phyloP scores from a whole-genome alignment of 2,329 filamentous ascomycete species.

The Colletotrichum tofieldiae region DNA sequence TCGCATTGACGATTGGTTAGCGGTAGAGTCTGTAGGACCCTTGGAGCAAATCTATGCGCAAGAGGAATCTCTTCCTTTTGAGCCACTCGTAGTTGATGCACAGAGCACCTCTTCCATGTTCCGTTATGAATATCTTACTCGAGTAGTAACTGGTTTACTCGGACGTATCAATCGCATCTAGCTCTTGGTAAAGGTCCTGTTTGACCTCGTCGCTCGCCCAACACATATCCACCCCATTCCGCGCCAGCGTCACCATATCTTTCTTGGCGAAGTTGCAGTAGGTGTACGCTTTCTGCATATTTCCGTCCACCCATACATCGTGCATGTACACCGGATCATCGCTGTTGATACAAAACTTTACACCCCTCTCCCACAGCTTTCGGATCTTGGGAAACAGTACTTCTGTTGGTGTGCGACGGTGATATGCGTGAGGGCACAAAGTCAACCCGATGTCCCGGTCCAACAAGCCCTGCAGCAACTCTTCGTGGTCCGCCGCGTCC shows the following conservation, averaged over 20 bases:
- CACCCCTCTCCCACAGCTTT: constrained; percentile 73
- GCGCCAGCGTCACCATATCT: constrained; percentile 60
- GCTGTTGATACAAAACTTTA: constrained; percentile 81
- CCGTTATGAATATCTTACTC: fast-evolving
- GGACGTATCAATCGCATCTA: constrained; percentile 43
- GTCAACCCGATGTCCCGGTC: constrained; percentile 74
- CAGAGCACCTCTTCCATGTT: not conserved
- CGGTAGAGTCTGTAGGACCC: too few relatives aligned
- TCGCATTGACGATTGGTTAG: too few relatives aligned
- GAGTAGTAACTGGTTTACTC: not conserved
- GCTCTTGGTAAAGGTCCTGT: constrained; percentile 46
- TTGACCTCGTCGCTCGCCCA: constrained; percentile 62
- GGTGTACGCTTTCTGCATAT: constrained; percentile 60
- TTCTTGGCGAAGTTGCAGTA: constrained; percentile 57
- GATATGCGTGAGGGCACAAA: constrained; percentile 73
- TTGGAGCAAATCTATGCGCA: not conserved
- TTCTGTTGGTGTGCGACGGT: constrained; percentile 59
- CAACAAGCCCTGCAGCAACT: constrained; percentile 73
- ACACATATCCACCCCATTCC: constrained; percentile 61
- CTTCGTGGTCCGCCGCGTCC: constrained; percentile 72
- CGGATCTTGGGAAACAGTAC: constrained; percentile 66
- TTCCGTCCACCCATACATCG: constrained; percentile 65
- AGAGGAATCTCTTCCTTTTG: not conserved
- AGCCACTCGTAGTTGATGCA: not conserved
- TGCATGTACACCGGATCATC: constrained; percentile 80